Base-by-base conservation (phyloP, 306 rosid species). In the Castanopsis chinensis region DNA sequence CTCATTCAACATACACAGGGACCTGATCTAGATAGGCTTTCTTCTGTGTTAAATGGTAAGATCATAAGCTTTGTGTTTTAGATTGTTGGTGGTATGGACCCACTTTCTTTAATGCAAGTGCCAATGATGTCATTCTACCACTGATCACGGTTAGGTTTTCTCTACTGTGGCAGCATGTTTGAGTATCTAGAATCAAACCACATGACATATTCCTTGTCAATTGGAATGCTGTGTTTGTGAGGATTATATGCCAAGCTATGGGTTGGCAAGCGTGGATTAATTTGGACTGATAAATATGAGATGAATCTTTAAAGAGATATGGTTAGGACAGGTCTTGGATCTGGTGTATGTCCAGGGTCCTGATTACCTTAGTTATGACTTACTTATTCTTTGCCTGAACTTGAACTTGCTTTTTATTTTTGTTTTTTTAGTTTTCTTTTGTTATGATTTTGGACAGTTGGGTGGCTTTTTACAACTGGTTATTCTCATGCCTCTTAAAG, bases 1-100 rank as follows among this genome's bases (percentile, higher is more conserved):
- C 98, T 96, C 57, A 89, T 96, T 77, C 92, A 96, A 84, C 99
- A 96, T 85, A 81, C 69, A 15, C 79, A 76, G 52, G 99, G 94
- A 65, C 94, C 96, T 75, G 99, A 96, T 88, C 81, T 88, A 15
- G 91, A 89, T 63, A 87, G 87, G 85, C 94, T 96, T 84, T 81
- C 90, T 76, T 82, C 89, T 78, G 81, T 86, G 54, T 78, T 96
- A 71, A 79, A 85, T 72, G 97, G 99, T 93, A 84, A 82, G 57
- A 30, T 72, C 83, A 51, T 35, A 53, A 33, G 4, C 37, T 25
- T 72, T 67, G 23, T 32, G 68, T 10, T 71, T 18, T 54, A 69
- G 53, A 8, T 60, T 64, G 73, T 35, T 27, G 25, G 63, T 10
- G 7, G 28, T 30, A 5, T 30, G n/a, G 56, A 75, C 61, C 68